These are phyloP conservation scores for Hypomyces perniciosus DNA, from an alignment of 2,329 filamentous ascomycete genomes.

Conservation along the genomic window DNA sequence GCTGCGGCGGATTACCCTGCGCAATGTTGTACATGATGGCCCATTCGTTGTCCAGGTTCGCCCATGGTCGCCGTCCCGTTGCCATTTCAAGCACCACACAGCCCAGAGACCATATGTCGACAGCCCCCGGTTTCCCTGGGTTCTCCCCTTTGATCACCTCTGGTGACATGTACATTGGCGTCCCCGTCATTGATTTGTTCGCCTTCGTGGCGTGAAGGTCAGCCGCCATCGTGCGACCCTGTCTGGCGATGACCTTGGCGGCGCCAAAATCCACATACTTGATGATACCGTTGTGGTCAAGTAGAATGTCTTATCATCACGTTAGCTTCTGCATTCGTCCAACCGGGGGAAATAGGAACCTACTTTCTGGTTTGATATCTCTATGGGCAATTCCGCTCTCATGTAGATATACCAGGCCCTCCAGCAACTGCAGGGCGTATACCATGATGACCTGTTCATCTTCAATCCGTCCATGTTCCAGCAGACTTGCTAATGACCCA, in stretches of 20 bases:
- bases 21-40: constrained; percentile 99
- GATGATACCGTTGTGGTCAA: constrained; percentile 96
- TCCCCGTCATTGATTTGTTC: constrained; percentile 93
- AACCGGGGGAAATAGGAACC: constrained; percentile 31
- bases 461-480: constrained; percentile 95
- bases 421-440: constrained; percentile 87
- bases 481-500: constrained; percentile 78
- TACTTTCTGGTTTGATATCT: constrained; percentile 96
- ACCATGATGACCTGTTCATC: constrained; percentile 98
- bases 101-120: constrained; percentile 93
- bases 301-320: constrained; percentile 65
- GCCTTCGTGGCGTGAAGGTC: constrained; percentile 55
- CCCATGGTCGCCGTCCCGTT: constrained; percentile 90
- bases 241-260: constrained; percentile 90
- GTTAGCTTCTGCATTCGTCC: constrained; percentile 14
- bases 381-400: constrained; percentile 88
- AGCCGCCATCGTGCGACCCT: constrained; percentile 74
- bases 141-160: constrained; percentile 93
- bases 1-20: constrained; percentile 84
- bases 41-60: constrained; percentile 96
- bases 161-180: constrained; percentile 99
- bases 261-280: constrained; percentile 99
- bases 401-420: constrained; percentile 90
- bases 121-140: constrained; percentile 73
- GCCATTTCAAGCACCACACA: constrained; percentile 98